Base-by-base conservation (phyloP, 495 filamentous ascomycete genomes). In the Aspergillus haitiensis region DNA sequence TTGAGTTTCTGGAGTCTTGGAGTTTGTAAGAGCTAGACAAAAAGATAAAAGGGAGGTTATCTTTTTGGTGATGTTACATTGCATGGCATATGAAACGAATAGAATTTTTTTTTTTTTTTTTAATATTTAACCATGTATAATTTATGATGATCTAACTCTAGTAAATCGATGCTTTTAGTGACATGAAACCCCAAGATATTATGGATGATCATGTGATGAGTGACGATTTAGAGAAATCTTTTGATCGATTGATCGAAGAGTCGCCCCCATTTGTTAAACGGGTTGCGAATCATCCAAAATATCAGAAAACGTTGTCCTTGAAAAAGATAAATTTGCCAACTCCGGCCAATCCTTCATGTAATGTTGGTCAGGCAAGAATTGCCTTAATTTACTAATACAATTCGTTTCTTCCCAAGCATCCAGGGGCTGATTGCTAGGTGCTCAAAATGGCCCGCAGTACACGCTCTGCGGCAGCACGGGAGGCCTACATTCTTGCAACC, bases 1-100 rank as follows among this genome's bases (percentile, higher is more conserved):
- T 52, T 60, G 33, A 59, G 50, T 57, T 56, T 16, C n/a, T 55
- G 63, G 65, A 66, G 64, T 70, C 63, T 55, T 56, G 67, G 65
- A 64, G 65, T 65, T 70, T 45, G 61, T 62, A 58, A 48, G 40
- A 35, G 59, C 47, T 64, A 64, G 63, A 60, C 35, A 61, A 58
- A 66, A 65, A 48, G 46, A 59, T 50, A 50, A 1, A 47, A 57
- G 58, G 63, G 58, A 60, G 66, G 55, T 54, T 51, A 57, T 60
- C 39, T 37, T 51, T 54, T 62, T 65, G 55, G 44, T 50, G 60
- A 64, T 62, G 48, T 60, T 54, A 46, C 33, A 50, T 49, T 55
- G 55, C 65, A 52, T 61, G 53, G 39, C 47, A 62, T 58, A 53
- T 53, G 50, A 36, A 39, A 42, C 56, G 56, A 53, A 53, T 55